These are phyloP conservation scores for Hygrophila difformis DNA, from an alignment of 257 asterid genomes.

Conservation along the genomic window DNA sequence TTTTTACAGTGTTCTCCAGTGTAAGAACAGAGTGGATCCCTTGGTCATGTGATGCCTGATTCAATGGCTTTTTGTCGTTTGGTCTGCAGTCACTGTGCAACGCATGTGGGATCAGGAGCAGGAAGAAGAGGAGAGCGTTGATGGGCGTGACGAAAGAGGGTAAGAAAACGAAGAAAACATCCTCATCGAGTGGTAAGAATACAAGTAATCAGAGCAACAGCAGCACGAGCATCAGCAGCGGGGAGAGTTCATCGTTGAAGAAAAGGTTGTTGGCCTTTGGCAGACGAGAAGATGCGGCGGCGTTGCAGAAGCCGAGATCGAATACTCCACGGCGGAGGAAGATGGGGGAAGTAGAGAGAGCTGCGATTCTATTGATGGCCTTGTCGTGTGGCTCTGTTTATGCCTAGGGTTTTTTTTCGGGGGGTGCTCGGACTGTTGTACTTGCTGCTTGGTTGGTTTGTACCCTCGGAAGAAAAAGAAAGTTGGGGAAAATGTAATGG, in stretches of 20 bases:
- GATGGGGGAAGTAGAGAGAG: conserved; percentile 82
- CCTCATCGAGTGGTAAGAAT: conserved; percentile 18
- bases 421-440: no score
- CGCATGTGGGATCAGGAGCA: conserved; percentile 12
- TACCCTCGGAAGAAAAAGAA: conserved; percentile 3
- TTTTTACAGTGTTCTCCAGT: no score
- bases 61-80: not conserved
- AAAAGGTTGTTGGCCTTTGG: conserved; percentile 51
- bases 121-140: conserved; percentile 10
- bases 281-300: conserved; percentile 45
- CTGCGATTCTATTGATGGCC: conserved; percentile 82
- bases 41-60: no score
- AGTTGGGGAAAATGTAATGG: not conserved
- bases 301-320: conserved; percentile 75
- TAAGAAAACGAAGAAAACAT: conserved; percentile 47
- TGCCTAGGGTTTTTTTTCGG: conserved; percentile 53
- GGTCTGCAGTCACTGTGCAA: conserved; percentile 10
- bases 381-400: conserved; percentile 83
- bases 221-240: conserved; percentile 34
- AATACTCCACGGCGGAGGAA: conserved; percentile 50
- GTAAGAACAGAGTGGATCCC: no score
- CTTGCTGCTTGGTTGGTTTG: conserved; percentile 17
- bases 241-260: conserved; percentile 27
- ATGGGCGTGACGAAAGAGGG: conserved; percentile 9
- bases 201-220: conserved; percentile 19